These are phyloP conservation scores for Lodderomyces theae DNA, from an alignment of 1,139 yeast species.

Conservation along the genomic window DNA sequence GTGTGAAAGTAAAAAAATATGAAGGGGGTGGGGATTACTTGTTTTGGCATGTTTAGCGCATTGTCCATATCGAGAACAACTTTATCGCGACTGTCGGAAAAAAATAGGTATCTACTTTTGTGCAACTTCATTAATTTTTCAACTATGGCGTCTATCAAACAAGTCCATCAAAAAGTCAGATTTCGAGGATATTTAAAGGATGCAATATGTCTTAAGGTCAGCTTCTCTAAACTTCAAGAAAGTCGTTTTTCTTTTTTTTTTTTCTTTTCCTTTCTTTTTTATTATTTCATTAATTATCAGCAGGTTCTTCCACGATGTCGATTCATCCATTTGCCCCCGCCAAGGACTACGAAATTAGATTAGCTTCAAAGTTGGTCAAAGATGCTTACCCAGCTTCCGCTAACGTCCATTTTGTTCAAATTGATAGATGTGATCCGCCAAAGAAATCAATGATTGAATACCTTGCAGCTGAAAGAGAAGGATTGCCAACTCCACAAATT, in stretches of 20 bases:
- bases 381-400: conserved; percentile 50
- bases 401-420: conserved; percentile 65
- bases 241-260: no score
- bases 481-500: conserved; percentile 53
- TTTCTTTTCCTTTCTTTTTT: not conserved
- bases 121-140: not conserved
- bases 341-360: conserved; percentile 60
- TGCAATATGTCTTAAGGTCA: not conserved
- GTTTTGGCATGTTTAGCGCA: no score
- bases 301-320: conserved; percentile 7
- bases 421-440: conserved; percentile 80
- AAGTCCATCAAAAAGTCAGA: no score
- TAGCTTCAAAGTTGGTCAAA: conserved; percentile 62
- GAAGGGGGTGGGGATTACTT: no score
- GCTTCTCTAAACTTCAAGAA: no score
- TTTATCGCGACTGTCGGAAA: not conserved
- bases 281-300: no score
- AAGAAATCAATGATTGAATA: conserved; percentile 68
- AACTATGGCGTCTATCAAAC: not conserved
- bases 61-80: not conserved
- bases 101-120: not conserved
- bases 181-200: not conserved
- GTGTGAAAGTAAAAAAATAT: not conserved
- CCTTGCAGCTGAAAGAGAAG: conserved; percentile 67
- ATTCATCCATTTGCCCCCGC: conserved; percentile 67